Evolutionary conservation across 2,329 filamentous ascomycete species (phyloP).

Genomic region (Hymenoscyphus albidus): DNA sequence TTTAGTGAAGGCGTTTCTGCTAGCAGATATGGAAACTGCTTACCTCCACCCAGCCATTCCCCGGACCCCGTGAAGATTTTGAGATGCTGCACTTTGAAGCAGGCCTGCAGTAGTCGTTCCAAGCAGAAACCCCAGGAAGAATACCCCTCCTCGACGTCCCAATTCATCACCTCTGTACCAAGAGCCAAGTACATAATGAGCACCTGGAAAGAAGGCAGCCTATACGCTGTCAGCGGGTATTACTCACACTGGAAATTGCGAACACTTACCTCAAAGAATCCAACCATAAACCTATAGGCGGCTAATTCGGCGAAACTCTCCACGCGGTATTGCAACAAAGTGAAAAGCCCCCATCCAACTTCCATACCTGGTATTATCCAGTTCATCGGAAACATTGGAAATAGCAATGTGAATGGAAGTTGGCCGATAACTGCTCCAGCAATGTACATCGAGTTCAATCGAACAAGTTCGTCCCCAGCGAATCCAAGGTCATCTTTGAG

Average conservation of each 20-base stretch:
- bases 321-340: conserved; percentile 34
- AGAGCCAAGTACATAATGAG: conserved; percentile 36
- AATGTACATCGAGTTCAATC: conserved; percentile 28
- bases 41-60: conserved; percentile 36
- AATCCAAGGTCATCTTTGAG: conserved; percentile 42
- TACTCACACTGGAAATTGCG: neutral
- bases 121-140: conserved; percentile 28
- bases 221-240: conserved; percentile 11
- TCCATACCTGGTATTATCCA: conserved; percentile 29
- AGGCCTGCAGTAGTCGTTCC: conserved; percentile 28
- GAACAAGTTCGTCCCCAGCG: conserved; percentile 48
- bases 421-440: conserved; percentile 29
- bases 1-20: conserved; percentile 23
- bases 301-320: conserved; percentile 47
- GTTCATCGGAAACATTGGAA: conserved; percentile 31
- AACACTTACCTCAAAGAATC: conserved; percentile 44
- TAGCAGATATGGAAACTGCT: neutral
- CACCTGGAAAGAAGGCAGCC: conserved; percentile 37
- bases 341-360: conserved; percentile 29
- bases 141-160: conserved; percentile 24
- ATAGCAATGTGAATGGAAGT: conserved; percentile 29
- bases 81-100: conserved; percentile 24
- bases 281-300: conserved; percentile 52
- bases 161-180: conserved; percentile 37
- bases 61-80: conserved; percentile 23